phyloP scores from a whole-genome alignment of 2,329 filamentous ascomycete species.

The Phyllosticta capitalensis region DNA sequence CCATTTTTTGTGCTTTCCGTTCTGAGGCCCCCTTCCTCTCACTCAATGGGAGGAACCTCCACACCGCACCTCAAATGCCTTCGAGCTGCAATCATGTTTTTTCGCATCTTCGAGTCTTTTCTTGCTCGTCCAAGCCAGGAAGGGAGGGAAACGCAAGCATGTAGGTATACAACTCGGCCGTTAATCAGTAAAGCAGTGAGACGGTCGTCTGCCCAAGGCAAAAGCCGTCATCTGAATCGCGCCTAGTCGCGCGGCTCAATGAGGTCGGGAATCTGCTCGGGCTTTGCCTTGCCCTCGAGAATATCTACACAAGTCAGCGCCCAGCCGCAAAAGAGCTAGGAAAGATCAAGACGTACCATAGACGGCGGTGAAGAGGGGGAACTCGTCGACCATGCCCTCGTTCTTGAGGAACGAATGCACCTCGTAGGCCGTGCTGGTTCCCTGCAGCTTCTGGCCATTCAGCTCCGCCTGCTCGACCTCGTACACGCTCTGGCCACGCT shows the following conservation, averaged over 20 bases:
- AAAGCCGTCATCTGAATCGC: background rate
- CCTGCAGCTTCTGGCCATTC: slow-evolving; percentile 95
- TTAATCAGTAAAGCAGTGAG: background rate
- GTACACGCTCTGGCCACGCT: slow-evolving; percentile 67
- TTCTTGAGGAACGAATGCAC: slow-evolving; percentile 82
- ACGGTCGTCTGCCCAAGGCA: background rate
- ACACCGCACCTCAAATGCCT: background rate
- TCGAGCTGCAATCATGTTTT: background rate
- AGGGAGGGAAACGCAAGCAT: background rate
- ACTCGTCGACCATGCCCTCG: slow-evolving; percentile 68
- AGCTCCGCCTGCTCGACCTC: slow-evolving; percentile 84
- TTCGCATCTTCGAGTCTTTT: background rate
- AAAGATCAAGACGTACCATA: slow-evolving; percentile 39
- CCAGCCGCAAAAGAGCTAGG: background rate
- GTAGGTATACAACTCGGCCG: background rate
- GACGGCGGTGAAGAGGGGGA: slow-evolving; percentile 87
- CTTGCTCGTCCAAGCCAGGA: background rate
- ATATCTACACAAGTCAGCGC: slow-evolving; percentile 45
- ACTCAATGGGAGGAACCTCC: background rate
- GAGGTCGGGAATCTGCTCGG: slow-evolving; percentile 70
- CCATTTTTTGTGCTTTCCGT: background rate
- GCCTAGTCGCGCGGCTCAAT: slow-evolving; percentile 22
- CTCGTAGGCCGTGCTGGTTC: slow-evolving; percentile 82
- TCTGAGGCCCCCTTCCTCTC: background rate
- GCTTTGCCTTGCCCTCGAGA: slow-evolving; percentile 63